Evolutionary conservation across 192 early-diverging fungal species (phyloP).

Genomic region (Coemansia sp.): DNA sequence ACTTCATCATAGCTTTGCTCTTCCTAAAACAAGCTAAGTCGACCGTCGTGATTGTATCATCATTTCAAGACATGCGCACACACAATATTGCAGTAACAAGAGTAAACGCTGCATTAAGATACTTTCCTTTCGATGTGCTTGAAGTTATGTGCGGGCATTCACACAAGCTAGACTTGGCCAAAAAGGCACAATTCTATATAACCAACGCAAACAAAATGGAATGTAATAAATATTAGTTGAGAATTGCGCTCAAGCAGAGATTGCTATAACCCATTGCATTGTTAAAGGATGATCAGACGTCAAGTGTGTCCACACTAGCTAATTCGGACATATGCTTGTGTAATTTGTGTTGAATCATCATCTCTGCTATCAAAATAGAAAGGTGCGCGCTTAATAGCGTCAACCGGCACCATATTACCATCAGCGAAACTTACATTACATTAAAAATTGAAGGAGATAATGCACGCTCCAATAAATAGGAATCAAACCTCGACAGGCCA

Average conservation of each 20-base stretch:
- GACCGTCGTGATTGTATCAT: constrained; percentile 56
- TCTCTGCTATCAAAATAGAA: constrained; percentile 10
- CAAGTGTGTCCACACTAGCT: constrained; percentile 33
- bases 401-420: not conserved
- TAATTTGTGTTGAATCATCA: constrained; percentile 33
- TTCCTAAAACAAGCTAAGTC: constrained; percentile 50
- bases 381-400: not conserved
- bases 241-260: not conserved
- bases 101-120: not conserved
- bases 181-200: not conserved
- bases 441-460: not conserved
- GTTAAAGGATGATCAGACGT: constrained; percentile 25
- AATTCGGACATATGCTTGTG: constrained; percentile 57
- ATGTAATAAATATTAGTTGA: not conserved
- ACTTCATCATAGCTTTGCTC: constrained; percentile 43
- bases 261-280: not conserved
- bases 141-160: not conserved
- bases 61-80: constrained; percentile 14
- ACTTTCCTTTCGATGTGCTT: not conserved
- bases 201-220: not conserved
- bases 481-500: not conserved
- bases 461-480: not conserved
- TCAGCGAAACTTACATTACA: not conserved
- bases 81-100: not conserved
- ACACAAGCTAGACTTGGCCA: not conserved